A percentile compares a stretch with the other conserved stretches of the same genome.
Evolutionary conservation across 179 eudicot genomes (phyloP).

Genomic region (Actinidia arguta): DNA sequence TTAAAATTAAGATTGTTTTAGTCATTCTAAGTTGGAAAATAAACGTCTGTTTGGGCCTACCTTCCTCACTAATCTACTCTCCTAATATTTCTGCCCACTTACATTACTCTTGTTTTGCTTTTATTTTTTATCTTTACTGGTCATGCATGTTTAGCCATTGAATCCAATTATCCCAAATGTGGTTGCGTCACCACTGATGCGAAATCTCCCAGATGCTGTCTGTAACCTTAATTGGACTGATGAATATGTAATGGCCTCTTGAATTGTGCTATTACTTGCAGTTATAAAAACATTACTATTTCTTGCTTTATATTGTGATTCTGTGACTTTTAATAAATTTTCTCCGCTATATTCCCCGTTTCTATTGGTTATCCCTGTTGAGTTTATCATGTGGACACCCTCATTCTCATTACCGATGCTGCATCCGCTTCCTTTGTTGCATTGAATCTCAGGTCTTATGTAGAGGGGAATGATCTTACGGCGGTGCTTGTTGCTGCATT

Average conservation of each 20-base stretch:
- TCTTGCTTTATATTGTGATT: background rate
- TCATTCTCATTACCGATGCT: constrained; percentile 67
- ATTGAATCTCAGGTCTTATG: constrained; percentile 69
- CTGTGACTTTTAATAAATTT: background rate
- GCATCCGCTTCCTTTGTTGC: constrained; percentile 83
- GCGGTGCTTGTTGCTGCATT: constrained; percentile 71
- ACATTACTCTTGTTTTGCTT: too few species aligned
- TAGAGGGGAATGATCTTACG: constrained; percentile 57
- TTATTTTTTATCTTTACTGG: too few species aligned
- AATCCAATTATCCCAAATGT: too few species aligned
- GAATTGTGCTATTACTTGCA: background rate
- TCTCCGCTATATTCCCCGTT: constrained; percentile 48
- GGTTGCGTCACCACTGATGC: too few species aligned
- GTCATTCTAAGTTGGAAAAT: too few species aligned
- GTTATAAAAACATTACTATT: background rate
- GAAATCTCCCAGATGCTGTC: too few species aligned
- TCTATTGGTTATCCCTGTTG: constrained; percentile 81
- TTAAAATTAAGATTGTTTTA: too few species aligned
- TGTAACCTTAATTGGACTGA: background rate
- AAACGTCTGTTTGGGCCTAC: too few species aligned
- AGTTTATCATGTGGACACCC: constrained; percentile 77
- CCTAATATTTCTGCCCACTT: too few species aligned
- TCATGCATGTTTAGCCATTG: too few species aligned
- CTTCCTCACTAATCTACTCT: too few species aligned
- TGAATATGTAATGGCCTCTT: background rate